phyloP scores from a whole-genome alignment of 2,329 filamentous ascomycete species.

The Penicillium sp. region DNA sequence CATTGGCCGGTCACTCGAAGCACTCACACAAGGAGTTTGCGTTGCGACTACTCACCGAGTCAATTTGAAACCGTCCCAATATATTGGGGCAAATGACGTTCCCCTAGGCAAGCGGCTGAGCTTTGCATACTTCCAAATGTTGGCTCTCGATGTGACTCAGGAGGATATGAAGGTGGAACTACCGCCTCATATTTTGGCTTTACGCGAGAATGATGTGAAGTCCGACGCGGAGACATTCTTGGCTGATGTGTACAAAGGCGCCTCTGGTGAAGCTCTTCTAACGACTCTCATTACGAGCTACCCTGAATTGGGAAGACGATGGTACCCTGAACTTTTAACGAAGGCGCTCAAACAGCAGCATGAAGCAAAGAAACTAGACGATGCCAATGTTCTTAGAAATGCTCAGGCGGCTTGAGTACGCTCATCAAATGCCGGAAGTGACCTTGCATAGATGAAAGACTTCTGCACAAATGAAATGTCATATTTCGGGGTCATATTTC shows the following conservation, averaged over 20 bases:
- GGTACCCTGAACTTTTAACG: background rate
- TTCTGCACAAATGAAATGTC: too few species aligned
- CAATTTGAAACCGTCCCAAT: constrained; percentile 4
- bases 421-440: too few species aligned
- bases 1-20: constrained; percentile 32
- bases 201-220: background rate
- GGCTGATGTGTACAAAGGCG: background rate
- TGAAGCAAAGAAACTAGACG: background rate
- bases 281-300: background rate
- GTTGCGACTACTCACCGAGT: constrained; percentile 25
- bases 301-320: background rate
- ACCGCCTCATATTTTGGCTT: background rate
- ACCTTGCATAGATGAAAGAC: too few species aligned
- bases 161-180: background rate
- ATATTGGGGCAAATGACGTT: background rate
- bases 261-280: background rate
- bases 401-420: background rate
- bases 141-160: background rate
- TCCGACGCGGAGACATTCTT: background rate
- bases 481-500: too few species aligned
- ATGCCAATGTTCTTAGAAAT: background rate
- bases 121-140: background rate
- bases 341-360: background rate
- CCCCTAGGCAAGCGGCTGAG: background rate
- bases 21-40: constrained; percentile 19